Evolutionary conservation across 257 asterid genomes (phyloP), one percentile per base, ranked within the genome.

Genomic region (Nicotiana paniculata): DNA sequence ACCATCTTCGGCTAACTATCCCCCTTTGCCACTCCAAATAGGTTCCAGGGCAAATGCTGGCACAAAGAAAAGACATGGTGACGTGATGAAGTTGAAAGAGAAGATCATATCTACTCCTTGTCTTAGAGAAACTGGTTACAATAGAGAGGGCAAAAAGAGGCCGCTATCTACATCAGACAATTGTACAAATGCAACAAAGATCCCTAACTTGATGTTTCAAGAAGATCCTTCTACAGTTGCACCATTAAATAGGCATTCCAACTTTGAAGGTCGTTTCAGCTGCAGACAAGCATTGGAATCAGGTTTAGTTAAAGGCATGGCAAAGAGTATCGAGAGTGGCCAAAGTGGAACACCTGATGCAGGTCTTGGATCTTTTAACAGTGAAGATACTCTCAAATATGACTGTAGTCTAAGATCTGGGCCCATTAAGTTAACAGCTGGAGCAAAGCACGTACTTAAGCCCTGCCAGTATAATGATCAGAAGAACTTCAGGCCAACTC

Each of bases 391-490:
- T 48, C 69, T 58, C 67, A 67, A 81, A 37, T 68, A 35, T 53
- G 79, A n/a, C 8, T 83, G 88, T 64, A 43, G 79, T 77, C 81
- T 84, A 46, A 80, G 86, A 75, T 83, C 86, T 55, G 90, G 88
- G 30, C 86, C 91, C 35, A 9, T 88, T 61, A 90, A 85, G 80
- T 83, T 88, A 24, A 80, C 89, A 24, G 89, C 87, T 46, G 92
- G 90, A 70, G 81, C 88, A 65, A 89, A 83, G 85, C 91, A 89
- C 33, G 69, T 87, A 70, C 87, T 87, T 61, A 89, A 86, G 77
- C 82, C 91, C 48, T 85, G 81, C 79, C 90, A 77, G 32, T 84
- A 82, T 35, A 77, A 81, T 54, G 91, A 87, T 84, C 86, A 74
- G 48, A 77, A 15, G 55, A 84, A 82, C 86, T 79, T 76, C 75